These are phyloP conservation scores for Paracoccidioides brasiliensis DNA, from an alignment of 2,329 filamentous ascomycete genomes.

Conservation along the genomic window DNA sequence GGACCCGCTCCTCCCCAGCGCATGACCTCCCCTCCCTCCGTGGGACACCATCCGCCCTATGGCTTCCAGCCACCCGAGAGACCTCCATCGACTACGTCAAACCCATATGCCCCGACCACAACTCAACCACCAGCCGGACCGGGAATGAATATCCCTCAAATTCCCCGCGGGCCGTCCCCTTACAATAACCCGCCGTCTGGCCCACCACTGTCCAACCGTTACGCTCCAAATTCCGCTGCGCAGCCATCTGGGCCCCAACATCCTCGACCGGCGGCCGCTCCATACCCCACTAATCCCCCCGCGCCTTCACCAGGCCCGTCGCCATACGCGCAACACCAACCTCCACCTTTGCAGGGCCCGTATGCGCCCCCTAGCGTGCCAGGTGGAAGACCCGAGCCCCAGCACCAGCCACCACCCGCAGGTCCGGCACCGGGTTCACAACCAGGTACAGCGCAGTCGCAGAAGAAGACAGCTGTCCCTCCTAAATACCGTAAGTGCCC, in stretches of 20 bases:
- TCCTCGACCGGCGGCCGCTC: constrained; percentile 36
- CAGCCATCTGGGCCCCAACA: constrained; percentile 38
- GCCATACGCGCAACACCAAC: constrained; percentile 42
- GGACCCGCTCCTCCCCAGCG: constrained; percentile 40
- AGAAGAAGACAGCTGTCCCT: constrained; percentile 37
- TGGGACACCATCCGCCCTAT: constrained; percentile 36
- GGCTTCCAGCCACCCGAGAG: constrained; percentile 36
- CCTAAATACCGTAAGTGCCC: constrained; percentile 53
- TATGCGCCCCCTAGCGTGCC: constrained; percentile 34
- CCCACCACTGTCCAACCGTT: constrained; percentile 59
- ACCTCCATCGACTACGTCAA: constrained; percentile 45
- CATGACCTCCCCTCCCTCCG: constrained; percentile 57
- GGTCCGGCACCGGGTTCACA: constrained; percentile 33
- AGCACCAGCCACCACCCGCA: constrained; percentile 24
- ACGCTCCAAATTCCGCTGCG: constrained; percentile 53
- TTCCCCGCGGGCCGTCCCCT: constrained; percentile 66
- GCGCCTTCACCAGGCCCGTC: constrained; percentile 33
- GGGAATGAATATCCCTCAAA: constrained; percentile 37
- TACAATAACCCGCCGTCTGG: constrained; percentile 68
- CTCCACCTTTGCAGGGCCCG: constrained; percentile 25
- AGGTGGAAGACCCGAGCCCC: constrained; percentile 16
- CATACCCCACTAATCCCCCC: constrained; percentile 29
- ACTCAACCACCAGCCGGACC: constrained; percentile 28
- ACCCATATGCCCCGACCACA: constrained; percentile 50
- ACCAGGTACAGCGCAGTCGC: constrained; percentile 38